These are phyloP conservation scores for Pterula multifida DNA, from an alignment of 1,284 basidiomycete species.

Conservation along the genomic window DNA sequence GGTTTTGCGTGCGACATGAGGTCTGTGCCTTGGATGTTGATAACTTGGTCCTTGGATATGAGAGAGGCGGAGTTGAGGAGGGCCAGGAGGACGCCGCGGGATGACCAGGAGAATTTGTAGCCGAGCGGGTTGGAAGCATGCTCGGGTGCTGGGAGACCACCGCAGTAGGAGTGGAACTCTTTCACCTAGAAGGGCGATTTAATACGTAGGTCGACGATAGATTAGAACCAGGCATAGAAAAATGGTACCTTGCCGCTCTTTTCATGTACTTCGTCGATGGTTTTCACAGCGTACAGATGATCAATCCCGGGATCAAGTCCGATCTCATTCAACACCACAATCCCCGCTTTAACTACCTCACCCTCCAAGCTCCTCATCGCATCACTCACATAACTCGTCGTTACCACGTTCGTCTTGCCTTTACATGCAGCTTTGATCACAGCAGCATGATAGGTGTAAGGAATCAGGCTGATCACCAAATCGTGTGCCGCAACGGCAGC, in stretches of 20 bases:
- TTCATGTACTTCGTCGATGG: constrained; percentile 86
- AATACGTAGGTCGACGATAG: background rate
- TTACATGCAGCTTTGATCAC: constrained; percentile 96
- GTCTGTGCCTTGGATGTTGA: constrained; percentile 56
- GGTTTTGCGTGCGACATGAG: constrained; percentile 86
- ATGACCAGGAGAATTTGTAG: constrained; percentile 99
- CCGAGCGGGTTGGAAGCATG: constrained; percentile 91
- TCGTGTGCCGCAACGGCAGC: constrained; percentile 77
- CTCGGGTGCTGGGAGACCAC: constrained; percentile 89
- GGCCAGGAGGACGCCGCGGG: constrained; percentile 90
- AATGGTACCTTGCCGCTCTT: constrained; percentile 81
- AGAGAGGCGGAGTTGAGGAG: constrained; percentile 89
- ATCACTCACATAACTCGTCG: constrained; percentile 89
- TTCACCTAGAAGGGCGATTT: constrained; percentile 49
- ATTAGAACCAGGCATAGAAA: background rate
- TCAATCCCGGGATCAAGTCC: constrained; percentile 94
- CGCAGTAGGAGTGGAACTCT: constrained; percentile 93
- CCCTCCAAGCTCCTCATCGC: constrained; percentile 84
- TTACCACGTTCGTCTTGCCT: constrained; percentile 91
- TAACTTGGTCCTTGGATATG: constrained; percentile 52
- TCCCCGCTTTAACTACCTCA: constrained; percentile 80
- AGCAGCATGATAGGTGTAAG: constrained; percentile 84
- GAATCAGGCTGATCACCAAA: constrained; percentile 93
- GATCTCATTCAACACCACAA: constrained; percentile 97
- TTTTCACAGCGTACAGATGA: constrained; percentile 95